A percentile compares a stretch with the other conserved stretches of the same genome.
Conservation (phyloP, 2,329 filamentous ascomycete species). For the Trichophaea hybrida region DNA sequence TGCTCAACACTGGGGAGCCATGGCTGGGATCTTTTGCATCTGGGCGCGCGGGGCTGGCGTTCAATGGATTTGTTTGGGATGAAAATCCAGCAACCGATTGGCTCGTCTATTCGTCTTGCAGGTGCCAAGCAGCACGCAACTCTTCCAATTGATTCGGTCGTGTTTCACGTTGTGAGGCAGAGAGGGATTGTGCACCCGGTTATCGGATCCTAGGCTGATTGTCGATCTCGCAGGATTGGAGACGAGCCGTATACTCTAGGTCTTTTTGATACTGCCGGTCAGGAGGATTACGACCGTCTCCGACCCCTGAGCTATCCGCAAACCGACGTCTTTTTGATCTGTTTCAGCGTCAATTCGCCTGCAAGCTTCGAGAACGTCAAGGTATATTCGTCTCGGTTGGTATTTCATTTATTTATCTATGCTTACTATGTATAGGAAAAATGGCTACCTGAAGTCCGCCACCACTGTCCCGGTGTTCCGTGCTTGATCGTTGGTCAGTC, state of each 20-base stretch:
- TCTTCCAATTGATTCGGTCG: not conserved
- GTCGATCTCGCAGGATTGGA: constrained; percentile 62
- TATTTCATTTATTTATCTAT: not conserved
- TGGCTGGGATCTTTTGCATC: too few relatives aligned
- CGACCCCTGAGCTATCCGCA: constrained; percentile 94
- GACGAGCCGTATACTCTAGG: constrained; percentile 97
- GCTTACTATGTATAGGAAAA: constrained; percentile 22
- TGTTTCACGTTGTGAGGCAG: not conserved
- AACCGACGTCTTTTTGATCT: constrained; percentile 97
- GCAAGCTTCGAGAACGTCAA: constrained; percentile 98
- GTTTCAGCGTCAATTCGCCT: constrained; percentile 94
- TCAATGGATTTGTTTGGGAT: not conserved
- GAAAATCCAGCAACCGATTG: not conserved
- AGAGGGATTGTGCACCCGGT: not conserved
- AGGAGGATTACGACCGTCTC: constrained; percentile 98
- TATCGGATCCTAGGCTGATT: not conserved
- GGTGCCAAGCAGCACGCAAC: constrained; percentile 1
- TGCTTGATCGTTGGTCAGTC: constrained; percentile 74
- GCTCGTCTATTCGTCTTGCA: constrained; percentile 2
- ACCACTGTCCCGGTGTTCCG: constrained; percentile 94
- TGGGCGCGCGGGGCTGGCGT: not conserved
- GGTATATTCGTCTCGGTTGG: constrained; percentile 42
- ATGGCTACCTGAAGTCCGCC: constrained; percentile 68
- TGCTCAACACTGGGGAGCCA: not conserved
- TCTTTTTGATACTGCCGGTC: constrained; percentile 94